Percentiles rank a stretch among this genome's conserved stretches.
Evolutionary conservation across 805 yeast species (phyloP).

Genomic region (Nadsonia fulvescens): DNA sequence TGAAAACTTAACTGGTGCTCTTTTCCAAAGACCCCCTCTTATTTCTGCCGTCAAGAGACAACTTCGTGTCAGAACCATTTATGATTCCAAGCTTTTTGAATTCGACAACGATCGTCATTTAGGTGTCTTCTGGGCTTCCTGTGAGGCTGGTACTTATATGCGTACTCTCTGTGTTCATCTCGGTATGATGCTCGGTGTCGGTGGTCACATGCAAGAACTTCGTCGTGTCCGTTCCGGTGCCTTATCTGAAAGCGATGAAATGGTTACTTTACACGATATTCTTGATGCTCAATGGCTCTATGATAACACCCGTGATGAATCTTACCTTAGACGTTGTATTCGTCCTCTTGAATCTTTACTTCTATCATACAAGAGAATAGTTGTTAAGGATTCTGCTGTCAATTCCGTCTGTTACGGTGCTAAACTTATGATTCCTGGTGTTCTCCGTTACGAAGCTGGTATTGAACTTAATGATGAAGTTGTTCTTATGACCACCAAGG

Average conservation of each 20-base stretch:
- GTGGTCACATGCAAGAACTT: constrained; percentile 99
- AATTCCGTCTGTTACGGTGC: constrained; percentile 98
- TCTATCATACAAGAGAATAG: constrained; percentile 91
- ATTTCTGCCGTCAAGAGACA: constrained; percentile 98
- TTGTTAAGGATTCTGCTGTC: constrained; percentile 87
- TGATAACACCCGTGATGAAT: constrained; percentile 93
- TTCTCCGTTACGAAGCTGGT: constrained; percentile 92
- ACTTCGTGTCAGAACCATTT: constrained; percentile 92
- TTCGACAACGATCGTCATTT: constrained; percentile 92
- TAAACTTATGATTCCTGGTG: constrained; percentile 96
- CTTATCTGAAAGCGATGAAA: constrained; percentile 67
- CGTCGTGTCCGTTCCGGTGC: constrained; percentile 99
- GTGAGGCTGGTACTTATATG: constrained; percentile 99
- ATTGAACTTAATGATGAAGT: constrained; percentile 95
- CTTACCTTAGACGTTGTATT: constrained; percentile 81
- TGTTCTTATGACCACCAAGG: constrained; percentile 94
- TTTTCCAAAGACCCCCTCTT: constrained; percentile 97
- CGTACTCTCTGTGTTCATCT: constrained; percentile 97
- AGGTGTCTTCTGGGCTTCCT: constrained; percentile 98
- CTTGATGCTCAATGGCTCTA: constrained; percentile 96
- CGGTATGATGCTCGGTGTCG: constrained; percentile 96
- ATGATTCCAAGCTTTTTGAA: constrained; percentile 88
- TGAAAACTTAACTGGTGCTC: constrained; percentile 94
- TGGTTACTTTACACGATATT: constrained; percentile 93
- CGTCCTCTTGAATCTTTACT: constrained; percentile 88